Evolutionary conservation across 225 moss, liverwort and hornwort species (phyloP).

Genomic region (Straminergon stramineum): DNA sequence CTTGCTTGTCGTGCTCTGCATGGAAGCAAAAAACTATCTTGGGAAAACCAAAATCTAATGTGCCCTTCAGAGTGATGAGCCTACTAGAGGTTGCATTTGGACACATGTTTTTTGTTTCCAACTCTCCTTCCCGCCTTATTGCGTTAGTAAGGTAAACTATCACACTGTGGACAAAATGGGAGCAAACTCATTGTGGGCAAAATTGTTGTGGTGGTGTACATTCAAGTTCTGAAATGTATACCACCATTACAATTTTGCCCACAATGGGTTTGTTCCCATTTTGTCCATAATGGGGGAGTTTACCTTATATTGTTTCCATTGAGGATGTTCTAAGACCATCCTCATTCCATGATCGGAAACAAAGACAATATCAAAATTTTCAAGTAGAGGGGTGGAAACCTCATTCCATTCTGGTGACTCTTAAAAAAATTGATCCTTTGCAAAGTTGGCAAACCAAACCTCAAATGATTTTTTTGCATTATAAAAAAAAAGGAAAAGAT

Average conservation of each 20-base stretch:
- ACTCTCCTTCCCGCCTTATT: background rate
- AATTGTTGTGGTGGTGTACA: too few relatives aligned
- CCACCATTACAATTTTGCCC: too few relatives aligned
- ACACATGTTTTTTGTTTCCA: too few relatives aligned
- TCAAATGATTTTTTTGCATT: rapidly evolving
- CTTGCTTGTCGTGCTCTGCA: rapidly evolving
- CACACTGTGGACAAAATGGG: too few relatives aligned
- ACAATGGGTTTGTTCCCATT: too few relatives aligned
- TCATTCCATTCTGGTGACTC: rapidly evolving
- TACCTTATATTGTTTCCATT: background rate
- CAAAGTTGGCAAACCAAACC: background rate
- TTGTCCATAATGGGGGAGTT: too few relatives aligned
- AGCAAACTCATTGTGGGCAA: too few relatives aligned
- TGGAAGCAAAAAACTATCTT: background rate
- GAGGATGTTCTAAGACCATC: background rate
- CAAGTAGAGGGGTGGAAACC: rapidly evolving
- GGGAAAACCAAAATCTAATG: background rate
- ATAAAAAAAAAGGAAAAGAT: background rate
- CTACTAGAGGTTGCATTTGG: background rate
- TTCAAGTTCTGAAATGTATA: too few relatives aligned
- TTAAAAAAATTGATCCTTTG: background rate
- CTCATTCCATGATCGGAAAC: rapidly evolving
- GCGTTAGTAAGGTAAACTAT: too few relatives aligned
- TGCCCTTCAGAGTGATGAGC: background rate
- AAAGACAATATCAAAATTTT: background rate